Base-by-base conservation (phyloP, 1,284 basidiomycete genomes). In the Leccinum insolens region DNA sequence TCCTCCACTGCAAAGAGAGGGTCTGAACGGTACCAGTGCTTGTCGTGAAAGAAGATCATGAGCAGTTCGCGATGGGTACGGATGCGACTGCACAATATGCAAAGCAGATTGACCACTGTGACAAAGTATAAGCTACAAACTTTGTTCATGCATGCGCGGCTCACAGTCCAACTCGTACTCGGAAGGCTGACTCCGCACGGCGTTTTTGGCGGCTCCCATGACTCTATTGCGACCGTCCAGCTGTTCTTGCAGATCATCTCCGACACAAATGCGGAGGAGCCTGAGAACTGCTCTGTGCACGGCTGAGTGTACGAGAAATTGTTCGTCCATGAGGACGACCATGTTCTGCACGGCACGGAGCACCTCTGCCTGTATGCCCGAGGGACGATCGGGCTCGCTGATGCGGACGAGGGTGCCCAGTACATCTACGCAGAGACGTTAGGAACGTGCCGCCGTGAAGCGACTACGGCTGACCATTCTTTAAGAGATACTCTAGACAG, bases 41-140 rank as follows among this genome's bases (percentile, higher is more conserved):
- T 96, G 77, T 97, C 95, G 75, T 96, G 94, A 78, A 98, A 96
- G 82, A 98, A 98, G 70, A 98, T 96, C 86, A 97, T 93, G 52
- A 98, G 88, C 2, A 98, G 83, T 73, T 96, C 94, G 5, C 95
- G 90, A 78, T 94, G 93, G 60, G 93, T 94, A 65, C 92, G 87
- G 77, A 97, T 96, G 59, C 95, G 88, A 73, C 93, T 95, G 84
- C 95, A 96, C 39, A 98, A 80, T 71, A 95, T 94, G 80, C 95
- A 96, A 63, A 97, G 86, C 39, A 97, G 82, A 76, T 96, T 95
- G 72, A 97, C 94, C 78, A 97, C 92, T 93, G 75, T 61, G 69
- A 65, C 58, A 63, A 22, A n/a, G 31, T 17, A 55, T 70, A 41
- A 71, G 67, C 39, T 12, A 25, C 7, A 55, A 6, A 11, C 37